Base-by-base conservation (phyloP, 2,329 filamentous ascomycete species). In the Graphilbum ipis-grandicollis region DNA sequence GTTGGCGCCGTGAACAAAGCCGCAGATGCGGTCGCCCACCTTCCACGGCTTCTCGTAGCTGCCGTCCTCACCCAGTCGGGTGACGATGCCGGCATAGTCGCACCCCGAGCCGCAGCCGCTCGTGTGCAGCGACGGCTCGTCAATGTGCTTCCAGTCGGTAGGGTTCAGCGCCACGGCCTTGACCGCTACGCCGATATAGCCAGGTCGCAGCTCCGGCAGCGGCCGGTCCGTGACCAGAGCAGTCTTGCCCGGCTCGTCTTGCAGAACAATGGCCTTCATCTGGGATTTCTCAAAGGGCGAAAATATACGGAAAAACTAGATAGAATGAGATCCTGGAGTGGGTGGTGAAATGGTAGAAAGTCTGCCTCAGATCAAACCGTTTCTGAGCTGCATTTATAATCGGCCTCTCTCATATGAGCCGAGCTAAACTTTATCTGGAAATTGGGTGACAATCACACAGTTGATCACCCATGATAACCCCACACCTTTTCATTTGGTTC, bases 11-110 rank as follows among this genome's bases (percentile, higher is more conserved):
- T 60, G 55, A 2, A 40, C 44, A 9, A 56, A 44, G 3, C 64
- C 64, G 19, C 48, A 46, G 22, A 66, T 50, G 26, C 63, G 56
- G 39, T 68, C 64, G 2, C 65, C 65, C 38, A 56, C 57, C 43
- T 55, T 56, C 39, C 63, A 57, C 7, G 46, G 36, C 41, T 58
- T 59, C 14, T 50, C 21, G 21, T 23, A 23, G 21, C 21, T n/a
- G n/a, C n/a, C n/a, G n/a, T n/a, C 21, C 21, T 23, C 6, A 10
- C 21, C 21, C 21, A 23, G 21, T 10, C 21, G 21, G 21, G 6
- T 23, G 21, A 23, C 21, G 21, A 23, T 45, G 28, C 64, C 63
- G 21, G 57, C 55, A 37, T 57, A 66, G 44, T 66, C 64, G 36
- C 55, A 59, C 13, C 61, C 15, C 13, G 23, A 19, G 17, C 14